Evolutionary conservation across 192 early-diverging fungal genomes (phyloP).

Genomic region (Chytriomyces confervae): DNA sequence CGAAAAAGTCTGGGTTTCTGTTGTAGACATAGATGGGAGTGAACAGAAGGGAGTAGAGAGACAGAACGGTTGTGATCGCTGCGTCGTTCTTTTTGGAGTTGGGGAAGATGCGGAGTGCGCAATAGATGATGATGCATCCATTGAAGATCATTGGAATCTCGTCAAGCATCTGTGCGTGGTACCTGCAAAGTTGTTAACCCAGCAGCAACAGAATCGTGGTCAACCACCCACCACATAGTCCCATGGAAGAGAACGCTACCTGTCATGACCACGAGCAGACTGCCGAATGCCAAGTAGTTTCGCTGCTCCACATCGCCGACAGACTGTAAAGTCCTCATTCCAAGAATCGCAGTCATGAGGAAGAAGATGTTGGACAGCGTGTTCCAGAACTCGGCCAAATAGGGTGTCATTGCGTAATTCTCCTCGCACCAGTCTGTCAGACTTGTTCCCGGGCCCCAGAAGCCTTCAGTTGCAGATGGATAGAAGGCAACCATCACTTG

Average conservation of each 20-base stretch:
- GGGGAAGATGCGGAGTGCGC: conserved; percentile 31
- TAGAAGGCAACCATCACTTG: neutral
- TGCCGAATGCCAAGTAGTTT: conserved; percentile 63
- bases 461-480: neutral
- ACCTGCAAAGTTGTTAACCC: neutral
- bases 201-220: neutral
- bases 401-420: conserved; percentile 72
- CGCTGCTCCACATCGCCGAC: conserved; percentile 55
- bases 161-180: conserved; percentile 50
- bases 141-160: conserved; percentile 73
- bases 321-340: conserved; percentile 58
- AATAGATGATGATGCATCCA: conserved; percentile 25
- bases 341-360: conserved; percentile 63
- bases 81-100: neutral
- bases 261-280: conserved; percentile 68
- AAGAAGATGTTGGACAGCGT: conserved; percentile 75
- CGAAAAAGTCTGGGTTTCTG: conserved; percentile 72
- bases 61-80: neutral
- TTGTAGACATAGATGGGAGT: conserved; percentile 63
- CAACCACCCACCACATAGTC: conserved; percentile 70
- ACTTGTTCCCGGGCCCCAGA: neutral
- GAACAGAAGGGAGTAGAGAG: conserved; percentile 12
- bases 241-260: conserved; percentile 80
- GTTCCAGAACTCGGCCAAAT: conserved; percentile 82
- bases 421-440: conserved; percentile 42